Percentiles rank a stretch among this genome's conserved stretches.
Conservation (phyloP, 164 flowering plant species). For the Malania oleifera region DNA sequence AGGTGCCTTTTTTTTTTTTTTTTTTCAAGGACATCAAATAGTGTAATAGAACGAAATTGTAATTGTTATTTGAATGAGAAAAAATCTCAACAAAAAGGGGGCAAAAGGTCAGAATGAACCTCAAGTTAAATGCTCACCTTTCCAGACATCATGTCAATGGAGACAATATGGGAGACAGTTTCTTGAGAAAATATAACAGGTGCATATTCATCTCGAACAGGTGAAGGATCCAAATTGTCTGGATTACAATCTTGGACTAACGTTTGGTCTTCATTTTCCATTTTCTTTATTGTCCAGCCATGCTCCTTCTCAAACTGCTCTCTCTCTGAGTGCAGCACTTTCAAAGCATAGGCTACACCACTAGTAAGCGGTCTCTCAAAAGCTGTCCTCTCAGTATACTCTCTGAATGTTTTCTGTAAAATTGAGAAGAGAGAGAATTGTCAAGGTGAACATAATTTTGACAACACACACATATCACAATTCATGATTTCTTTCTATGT, state of each 20-base stretch:
- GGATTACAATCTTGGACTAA: conserved; percentile 64
- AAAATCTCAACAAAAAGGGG: too few relatives aligned
- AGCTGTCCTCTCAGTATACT: conserved; percentile 86
- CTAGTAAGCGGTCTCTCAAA: conserved; percentile 98
- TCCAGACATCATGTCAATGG: conserved; percentile 99
- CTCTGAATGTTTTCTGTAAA: conserved; percentile 82
- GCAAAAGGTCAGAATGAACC: too few relatives aligned
- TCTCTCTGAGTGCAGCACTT: conserved; percentile 76
- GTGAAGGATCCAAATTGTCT: conserved; percentile 75
- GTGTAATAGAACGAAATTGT: too few relatives aligned
- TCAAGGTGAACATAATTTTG: background rate
- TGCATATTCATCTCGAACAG: conserved; percentile 91
- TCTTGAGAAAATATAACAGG: conserved; percentile 90
- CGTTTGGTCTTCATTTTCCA: conserved; percentile 85
- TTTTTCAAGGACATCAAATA: too few relatives aligned
- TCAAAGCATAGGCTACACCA: conserved; percentile 94
- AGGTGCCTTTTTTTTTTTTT: too few relatives aligned
- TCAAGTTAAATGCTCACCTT: conserved; percentile 58
- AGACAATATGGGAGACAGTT: conserved; percentile 88
- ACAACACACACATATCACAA: background rate
- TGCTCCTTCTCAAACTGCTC: conserved; percentile 71
- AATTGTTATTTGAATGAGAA: too few relatives aligned
- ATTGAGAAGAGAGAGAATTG: conserved; percentile 14
- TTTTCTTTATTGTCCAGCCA: conserved; percentile 90
- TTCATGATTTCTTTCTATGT: background rate